Conservation (phyloP, 306 rosid species). For the Canavalia ensiformis region DNA sequence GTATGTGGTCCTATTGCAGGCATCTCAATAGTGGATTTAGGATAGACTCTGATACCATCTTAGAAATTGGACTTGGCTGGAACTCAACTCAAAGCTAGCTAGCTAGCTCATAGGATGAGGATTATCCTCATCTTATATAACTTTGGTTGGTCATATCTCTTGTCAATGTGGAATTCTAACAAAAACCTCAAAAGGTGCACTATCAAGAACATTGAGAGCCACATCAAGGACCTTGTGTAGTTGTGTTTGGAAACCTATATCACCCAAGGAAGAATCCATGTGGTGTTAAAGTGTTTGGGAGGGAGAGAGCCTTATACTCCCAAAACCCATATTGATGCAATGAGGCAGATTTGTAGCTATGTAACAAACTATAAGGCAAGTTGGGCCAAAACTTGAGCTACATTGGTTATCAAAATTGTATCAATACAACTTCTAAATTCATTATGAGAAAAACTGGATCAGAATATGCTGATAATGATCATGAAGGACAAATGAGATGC, state of each 20-base stretch:
- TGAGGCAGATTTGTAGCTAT: background rate
- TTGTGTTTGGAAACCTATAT: background rate
- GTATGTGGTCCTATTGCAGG: too few species aligned
- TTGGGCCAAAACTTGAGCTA: conserved; percentile 8
- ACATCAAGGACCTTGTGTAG: background rate
- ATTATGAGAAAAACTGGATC: background rate
- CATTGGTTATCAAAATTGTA: background rate
- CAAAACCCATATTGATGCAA: background rate
- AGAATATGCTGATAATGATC: conserved; percentile 7
- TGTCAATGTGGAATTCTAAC: too few species aligned
- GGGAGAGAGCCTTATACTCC: background rate
- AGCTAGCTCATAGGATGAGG: too few species aligned
- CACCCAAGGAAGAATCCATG: background rate
- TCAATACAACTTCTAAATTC: background rate
- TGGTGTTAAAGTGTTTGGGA: background rate
- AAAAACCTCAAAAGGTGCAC: background rate
- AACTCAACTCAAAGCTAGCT: too few species aligned
- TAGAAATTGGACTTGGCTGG: too few species aligned
- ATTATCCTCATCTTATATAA: too few species aligned
- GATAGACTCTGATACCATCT: too few species aligned
- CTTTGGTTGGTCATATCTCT: too few species aligned
- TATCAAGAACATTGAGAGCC: background rate
- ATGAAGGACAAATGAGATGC: background rate
- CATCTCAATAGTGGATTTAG: too few species aligned
- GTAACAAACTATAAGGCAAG: background rate